phyloP scores from a whole-genome alignment of 1,284 basidiomycete genomes.

The Puccinia hordei region DNA sequence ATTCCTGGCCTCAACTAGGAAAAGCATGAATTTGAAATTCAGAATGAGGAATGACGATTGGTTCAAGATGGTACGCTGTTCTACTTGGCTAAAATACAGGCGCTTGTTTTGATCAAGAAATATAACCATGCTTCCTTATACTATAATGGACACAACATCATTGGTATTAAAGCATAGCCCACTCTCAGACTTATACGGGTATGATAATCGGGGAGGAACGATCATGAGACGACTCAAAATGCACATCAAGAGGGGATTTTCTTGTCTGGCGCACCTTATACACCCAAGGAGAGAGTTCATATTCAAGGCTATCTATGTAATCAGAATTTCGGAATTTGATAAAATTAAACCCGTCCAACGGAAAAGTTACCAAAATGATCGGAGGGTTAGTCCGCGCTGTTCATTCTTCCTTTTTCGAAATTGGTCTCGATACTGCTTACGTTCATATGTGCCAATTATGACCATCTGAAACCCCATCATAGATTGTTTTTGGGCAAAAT shows the following conservation, averaged over 20 bases:
- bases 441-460: conserved; percentile 23
- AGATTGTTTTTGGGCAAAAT: background rate
- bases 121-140: too few relatives aligned
- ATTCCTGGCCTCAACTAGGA: too few relatives aligned
- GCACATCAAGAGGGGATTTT: background rate
- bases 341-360: background rate
- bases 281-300: too few relatives aligned
- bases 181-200: background rate
- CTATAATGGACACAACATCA: too few relatives aligned
- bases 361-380: background rate
- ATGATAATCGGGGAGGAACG: background rate
- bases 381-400: background rate
- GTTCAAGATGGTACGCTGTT: too few relatives aligned
- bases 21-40: too few relatives aligned
- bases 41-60: too few relatives aligned
- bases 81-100: too few relatives aligned
- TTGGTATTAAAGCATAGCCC: background rate
- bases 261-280: background rate
- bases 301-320: background rate
- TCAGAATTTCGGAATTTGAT: background rate
- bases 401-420: conserved; percentile 13
- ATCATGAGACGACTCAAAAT: background rate
- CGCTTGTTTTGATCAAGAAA: too few relatives aligned
- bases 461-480: background rate
- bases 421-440: conserved; percentile 15